A percentile compares a stretch with the other conserved stretches of the same genome.
Evolutionary conservation across 164 flowering plant genomes (phyloP).

Genomic region (Umbellularia californica): DNA sequence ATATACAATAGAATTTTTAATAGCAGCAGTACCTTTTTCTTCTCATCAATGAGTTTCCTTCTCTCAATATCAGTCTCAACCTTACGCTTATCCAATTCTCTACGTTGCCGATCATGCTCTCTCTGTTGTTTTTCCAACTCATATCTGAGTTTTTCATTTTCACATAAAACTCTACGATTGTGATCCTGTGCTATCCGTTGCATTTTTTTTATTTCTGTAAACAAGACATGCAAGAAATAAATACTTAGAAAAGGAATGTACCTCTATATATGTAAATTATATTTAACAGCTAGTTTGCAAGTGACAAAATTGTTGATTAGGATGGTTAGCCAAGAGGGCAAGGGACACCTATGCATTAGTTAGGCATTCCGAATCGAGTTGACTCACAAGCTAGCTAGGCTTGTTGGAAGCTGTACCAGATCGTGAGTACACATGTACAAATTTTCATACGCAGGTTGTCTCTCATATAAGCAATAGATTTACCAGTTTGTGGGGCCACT

Average conservation of each 20-base stretch:
- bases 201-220: constrained; percentile 46
- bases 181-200: constrained; percentile 35
- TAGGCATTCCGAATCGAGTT: background rate
- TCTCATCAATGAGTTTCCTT: constrained; percentile 45
- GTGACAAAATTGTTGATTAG: background rate
- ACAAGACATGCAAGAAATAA: constrained; percentile 8
- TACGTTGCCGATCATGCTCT: constrained; percentile 26
- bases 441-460: too few species aligned
- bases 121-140: constrained; percentile 39
- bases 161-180: constrained; percentile 29
- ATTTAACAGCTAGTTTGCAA: background rate
- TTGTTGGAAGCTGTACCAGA: too few species aligned
- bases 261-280: too few species aligned
- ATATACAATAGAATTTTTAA: background rate
- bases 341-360: background rate
- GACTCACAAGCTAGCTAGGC: too few species aligned
- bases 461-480: too few species aligned
- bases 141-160: constrained; percentile 38
- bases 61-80: constrained; percentile 57
- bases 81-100: constrained; percentile 44
- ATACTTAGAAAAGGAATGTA: too few species aligned
- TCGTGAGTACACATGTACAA: too few species aligned
- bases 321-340: too few species aligned
- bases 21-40: constrained; percentile 40
- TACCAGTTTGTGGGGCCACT: too few species aligned